Conservation (phyloP, 2,329 filamentous ascomycete species). For the Beauveria pseudobassiana region DNA sequence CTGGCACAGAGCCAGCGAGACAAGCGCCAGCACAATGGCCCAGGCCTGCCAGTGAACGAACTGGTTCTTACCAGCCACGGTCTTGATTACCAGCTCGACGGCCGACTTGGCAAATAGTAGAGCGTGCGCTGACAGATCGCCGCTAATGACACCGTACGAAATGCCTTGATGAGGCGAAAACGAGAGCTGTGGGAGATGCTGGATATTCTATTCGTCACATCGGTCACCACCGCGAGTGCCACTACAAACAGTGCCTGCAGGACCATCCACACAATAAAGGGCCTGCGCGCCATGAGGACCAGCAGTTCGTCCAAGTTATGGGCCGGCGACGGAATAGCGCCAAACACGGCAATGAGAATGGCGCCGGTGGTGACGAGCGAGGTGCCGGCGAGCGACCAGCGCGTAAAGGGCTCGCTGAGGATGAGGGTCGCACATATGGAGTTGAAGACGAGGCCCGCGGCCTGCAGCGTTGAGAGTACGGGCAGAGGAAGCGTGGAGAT, state of each 20-base stretch:
- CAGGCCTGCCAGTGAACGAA: slow-evolving; percentile 95
- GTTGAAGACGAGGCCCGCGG: slow-evolving; percentile 95
- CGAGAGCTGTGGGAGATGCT: slow-evolving; percentile 53
- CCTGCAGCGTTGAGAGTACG: slow-evolving; percentile 89
- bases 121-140: slow-evolving; percentile 88
- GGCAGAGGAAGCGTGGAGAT: slow-evolving; percentile 93
- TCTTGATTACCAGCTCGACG: slow-evolving; percentile 84
- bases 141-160: slow-evolving; percentile 82
- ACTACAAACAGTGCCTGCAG: slow-evolving; percentile 68
- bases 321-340: slow-evolving; percentile 85
- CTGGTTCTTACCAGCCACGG: slow-evolving; percentile 80
- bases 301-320: slow-evolving; percentile 81
- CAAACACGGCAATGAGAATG: slow-evolving; percentile 88
- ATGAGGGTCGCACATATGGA: slow-evolving; percentile 93
- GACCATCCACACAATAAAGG: slow-evolving; percentile 86
- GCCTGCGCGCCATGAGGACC: slow-evolving; percentile 59
- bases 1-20: slow-evolving; percentile 77
- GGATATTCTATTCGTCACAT: slow-evolving; percentile 44
- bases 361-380: slow-evolving; percentile 80
- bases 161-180: slow-evolving; percentile 75
- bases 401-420: slow-evolving; percentile 87
- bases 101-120: slow-evolving; percentile 92
- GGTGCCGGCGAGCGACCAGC: slow-evolving; percentile 86
- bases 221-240: slow-evolving; percentile 56
- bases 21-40: slow-evolving; percentile 76